These are phyloP conservation scores for Entomortierella parvispora DNA, from an alignment of 192 early-diverging fungal genomes.

Conservation along the genomic window DNA sequence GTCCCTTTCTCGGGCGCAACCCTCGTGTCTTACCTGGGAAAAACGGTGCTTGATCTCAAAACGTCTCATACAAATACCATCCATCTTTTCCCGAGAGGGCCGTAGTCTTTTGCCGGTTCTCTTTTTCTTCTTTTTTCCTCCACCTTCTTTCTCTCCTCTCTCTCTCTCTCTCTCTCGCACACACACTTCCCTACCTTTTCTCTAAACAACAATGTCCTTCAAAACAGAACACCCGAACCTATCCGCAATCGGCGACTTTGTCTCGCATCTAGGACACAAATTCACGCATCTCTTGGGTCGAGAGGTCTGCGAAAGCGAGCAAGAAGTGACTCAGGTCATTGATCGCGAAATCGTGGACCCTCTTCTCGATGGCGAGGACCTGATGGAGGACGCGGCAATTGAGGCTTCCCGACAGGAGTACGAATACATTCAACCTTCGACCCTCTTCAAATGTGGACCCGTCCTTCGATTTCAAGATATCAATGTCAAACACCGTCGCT, in stretches of 20 bases:
- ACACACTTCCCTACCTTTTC: background rate
- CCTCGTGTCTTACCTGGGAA: too few relatives aligned
- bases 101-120: background rate
- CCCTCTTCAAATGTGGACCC: slow-evolving; percentile 58
- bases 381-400: slow-evolving; percentile 19
- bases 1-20: too few relatives aligned
- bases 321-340: slow-evolving; percentile 6
- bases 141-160: background rate
- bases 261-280: slow-evolving; percentile 19
- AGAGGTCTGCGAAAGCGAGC: slow-evolving; percentile 1
- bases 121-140: background rate
- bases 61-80: background rate
- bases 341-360: slow-evolving; percentile 9
- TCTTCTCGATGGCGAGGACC: slow-evolving; percentile 32
- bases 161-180: background rate
- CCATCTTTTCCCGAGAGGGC: background rate
- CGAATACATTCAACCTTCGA: slow-evolving; percentile 16
- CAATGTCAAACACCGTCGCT: slow-evolving; percentile 57
- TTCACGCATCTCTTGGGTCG: slow-evolving; percentile 11
- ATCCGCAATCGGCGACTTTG: slow-evolving; percentile 34
- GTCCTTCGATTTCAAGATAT: slow-evolving; percentile 65
- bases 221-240: slow-evolving; percentile 23
- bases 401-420: slow-evolving; percentile 36
- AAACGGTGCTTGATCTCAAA: background rate
- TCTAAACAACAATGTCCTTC: slow-evolving; percentile 18